These are phyloP conservation scores for Rhodamnia rubescens DNA, from an alignment of 345 rosid species.

Conservation along the genomic window DNA sequence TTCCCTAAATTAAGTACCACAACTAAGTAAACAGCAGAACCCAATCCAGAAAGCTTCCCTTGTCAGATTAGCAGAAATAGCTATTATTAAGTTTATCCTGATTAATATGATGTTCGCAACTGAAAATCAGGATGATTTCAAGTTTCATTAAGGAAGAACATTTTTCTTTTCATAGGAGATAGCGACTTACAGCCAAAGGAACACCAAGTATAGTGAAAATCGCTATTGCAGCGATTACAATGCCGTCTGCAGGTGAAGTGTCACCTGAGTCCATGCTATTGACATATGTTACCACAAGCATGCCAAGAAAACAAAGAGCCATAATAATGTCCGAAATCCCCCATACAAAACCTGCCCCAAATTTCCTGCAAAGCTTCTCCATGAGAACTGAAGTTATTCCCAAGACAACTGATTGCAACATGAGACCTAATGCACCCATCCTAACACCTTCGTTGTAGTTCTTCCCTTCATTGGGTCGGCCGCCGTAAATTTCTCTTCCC, in stretches of 20 bases:
- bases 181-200: constrained; percentile 86
- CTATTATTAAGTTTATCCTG: not conserved
- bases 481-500: constrained; percentile 93
- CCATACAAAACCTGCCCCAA: constrained; percentile 96
- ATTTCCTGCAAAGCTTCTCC: constrained; percentile 91
- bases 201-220: constrained; percentile 68
- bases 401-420: constrained; percentile 83
- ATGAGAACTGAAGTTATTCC: constrained; percentile 88
- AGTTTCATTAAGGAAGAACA: not conserved
- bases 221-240: constrained; percentile 51
- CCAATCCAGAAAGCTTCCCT: not conserved
- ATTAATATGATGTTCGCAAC: not conserved
- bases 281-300: constrained; percentile 55
- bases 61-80: not conserved
- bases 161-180: not conserved
- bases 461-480: constrained; percentile 63
- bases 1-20: not conserved
- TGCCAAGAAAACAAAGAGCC: constrained; percentile 80
- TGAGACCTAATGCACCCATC: constrained; percentile 81
- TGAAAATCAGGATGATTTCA: not conserved
- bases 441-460: constrained; percentile 70
- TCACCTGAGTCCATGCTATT: constrained; percentile 39
- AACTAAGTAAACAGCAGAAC: not conserved
- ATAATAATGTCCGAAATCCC: constrained; percentile 74
- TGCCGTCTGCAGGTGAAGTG: constrained; percentile 57